Evolutionary conservation across 257 asterid genomes (phyloP).

Genomic region (Cordia subcordata): DNA sequence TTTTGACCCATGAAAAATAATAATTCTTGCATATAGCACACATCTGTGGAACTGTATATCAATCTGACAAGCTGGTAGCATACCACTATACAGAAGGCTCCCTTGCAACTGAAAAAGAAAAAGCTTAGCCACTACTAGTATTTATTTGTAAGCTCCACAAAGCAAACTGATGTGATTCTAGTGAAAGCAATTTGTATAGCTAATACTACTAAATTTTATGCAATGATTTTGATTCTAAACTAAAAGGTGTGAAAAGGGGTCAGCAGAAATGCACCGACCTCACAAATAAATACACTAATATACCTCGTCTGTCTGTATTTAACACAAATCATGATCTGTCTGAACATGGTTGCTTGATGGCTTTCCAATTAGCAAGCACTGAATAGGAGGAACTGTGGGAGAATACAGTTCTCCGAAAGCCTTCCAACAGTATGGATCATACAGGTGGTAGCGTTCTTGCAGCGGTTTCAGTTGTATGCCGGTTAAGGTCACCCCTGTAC

Average conservation of each 20-base stretch:
- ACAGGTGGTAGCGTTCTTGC: slow-evolving; percentile 64
- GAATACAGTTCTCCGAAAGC: slow-evolving; percentile 71
- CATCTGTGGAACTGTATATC: not conserved
- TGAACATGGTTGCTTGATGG: slow-evolving; percentile 61
- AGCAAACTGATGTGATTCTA: slow-evolving; percentile 15
- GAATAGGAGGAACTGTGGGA: slow-evolving; percentile 69
- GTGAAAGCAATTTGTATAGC: slow-evolving; percentile 22
- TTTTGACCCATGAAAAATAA: no score
- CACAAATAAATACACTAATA: slow-evolving; percentile 50
- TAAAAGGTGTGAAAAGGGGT: slow-evolving; percentile 52
- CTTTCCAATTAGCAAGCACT: slow-evolving; percentile 61
- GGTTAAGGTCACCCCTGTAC: slow-evolving; percentile 64
- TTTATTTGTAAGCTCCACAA: slow-evolving; percentile 12
- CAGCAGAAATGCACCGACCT: slow-evolving; percentile 59
- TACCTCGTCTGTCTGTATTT: slow-evolving; percentile 11
- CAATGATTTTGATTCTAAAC: slow-evolving; percentile 29
- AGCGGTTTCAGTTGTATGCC: slow-evolving; percentile 56
- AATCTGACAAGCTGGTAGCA: not conserved
- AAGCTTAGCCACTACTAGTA: not conserved
- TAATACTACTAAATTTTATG: slow-evolving; percentile 24
- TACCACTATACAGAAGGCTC: not conserved
- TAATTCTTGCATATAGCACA: not conserved
- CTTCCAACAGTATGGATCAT: slow-evolving; percentile 90
- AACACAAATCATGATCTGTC: slow-evolving; percentile 67
- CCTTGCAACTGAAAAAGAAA: not conserved